These are phyloP conservation scores for Suillus bovinus DNA, from an alignment of 768 basidiomycete species.

Conservation along the genomic window DNA sequence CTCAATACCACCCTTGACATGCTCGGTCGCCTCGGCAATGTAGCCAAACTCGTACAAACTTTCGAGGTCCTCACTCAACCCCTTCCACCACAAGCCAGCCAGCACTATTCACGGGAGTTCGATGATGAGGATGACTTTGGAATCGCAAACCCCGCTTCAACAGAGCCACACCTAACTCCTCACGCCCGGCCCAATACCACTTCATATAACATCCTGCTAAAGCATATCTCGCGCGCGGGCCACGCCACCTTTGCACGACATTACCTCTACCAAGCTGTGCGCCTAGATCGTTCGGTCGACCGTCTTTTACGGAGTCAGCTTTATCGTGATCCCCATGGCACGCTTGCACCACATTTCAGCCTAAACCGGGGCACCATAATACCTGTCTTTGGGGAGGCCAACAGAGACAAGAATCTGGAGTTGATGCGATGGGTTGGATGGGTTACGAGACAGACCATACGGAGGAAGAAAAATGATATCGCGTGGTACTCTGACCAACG, in stretches of 20 bases:
- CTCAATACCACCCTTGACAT: constrained; percentile 76
- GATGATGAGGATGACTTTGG: constrained; percentile 68
- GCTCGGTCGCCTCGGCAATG: constrained; percentile 57
- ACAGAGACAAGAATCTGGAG: constrained; percentile 56
- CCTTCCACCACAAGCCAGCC: constrained; percentile 50
- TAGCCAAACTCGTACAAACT: constrained; percentile 69
- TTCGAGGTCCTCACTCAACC: constrained; percentile 81
- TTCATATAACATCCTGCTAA: constrained; percentile 62
- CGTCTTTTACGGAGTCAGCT: constrained; percentile 36
- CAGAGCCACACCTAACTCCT: constrained; percentile 36
- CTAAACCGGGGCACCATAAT: constrained; percentile 58
- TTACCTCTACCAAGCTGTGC: constrained; percentile 57
- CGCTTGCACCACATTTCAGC: constrained; percentile 52
- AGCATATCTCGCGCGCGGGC: constrained; percentile 49
- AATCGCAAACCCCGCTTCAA: constrained; percentile 38
- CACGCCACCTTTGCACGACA: constrained; percentile 63
- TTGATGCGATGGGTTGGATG: constrained; percentile 60
- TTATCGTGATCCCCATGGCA: constrained; percentile 28
- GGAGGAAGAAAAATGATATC: constrained; percentile 50
- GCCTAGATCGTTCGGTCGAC: constrained; percentile 40
- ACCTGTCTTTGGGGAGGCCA: constrained; percentile 57
- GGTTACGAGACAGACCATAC: constrained; percentile 46
- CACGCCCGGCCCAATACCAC: constrained; percentile 64
- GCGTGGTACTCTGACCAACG: constrained; percentile 40
- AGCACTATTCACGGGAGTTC: constrained; percentile 51